Percentiles rank a stretch among this genome's conserved stretches.
These are phyloP conservation scores for Athelia sp. DNA, from an alignment of 1,284 basidiomycete species.

Conservation along the genomic window DNA sequence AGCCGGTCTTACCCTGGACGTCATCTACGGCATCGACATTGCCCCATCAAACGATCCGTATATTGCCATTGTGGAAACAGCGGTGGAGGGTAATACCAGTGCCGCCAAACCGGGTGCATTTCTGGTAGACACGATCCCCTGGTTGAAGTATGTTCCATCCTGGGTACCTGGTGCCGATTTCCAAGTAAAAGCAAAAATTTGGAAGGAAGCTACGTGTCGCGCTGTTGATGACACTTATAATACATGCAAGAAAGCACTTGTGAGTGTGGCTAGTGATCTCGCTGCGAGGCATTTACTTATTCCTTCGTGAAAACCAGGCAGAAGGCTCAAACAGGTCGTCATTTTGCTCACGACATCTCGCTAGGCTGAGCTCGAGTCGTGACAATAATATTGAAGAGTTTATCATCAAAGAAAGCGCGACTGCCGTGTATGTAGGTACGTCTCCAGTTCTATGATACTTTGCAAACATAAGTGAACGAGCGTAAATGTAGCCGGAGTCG, in stretches of 20 bases:
- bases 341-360: not conserved
- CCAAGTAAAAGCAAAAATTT: constrained; percentile 24
- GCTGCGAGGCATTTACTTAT: not conserved
- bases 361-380: not conserved
- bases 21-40: constrained; percentile 9
- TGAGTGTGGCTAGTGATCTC: not conserved
- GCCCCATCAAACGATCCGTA: constrained; percentile 25
- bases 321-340: not conserved
- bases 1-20: constrained; percentile 3
- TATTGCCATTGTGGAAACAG: constrained; percentile 21
- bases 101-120: constrained; percentile 17
- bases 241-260: not conserved
- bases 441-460: not conserved
- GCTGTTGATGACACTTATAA: not conserved
- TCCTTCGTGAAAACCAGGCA: not conserved
- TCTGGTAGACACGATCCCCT: constrained; percentile 8
- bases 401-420: not conserved
- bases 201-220: constrained; percentile 6
- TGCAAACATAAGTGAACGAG: not conserved
- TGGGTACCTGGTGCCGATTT: constrained; percentile 34
- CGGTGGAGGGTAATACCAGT: constrained; percentile 4
- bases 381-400: not conserved
- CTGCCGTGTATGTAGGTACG: not conserved
- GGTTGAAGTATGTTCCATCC: constrained; percentile 28
- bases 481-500: not conserved